These are phyloP conservation scores for Intubia oerlemansii DNA, from an alignment of 2,329 filamentous ascomycete species.

Conservation along the genomic window DNA sequence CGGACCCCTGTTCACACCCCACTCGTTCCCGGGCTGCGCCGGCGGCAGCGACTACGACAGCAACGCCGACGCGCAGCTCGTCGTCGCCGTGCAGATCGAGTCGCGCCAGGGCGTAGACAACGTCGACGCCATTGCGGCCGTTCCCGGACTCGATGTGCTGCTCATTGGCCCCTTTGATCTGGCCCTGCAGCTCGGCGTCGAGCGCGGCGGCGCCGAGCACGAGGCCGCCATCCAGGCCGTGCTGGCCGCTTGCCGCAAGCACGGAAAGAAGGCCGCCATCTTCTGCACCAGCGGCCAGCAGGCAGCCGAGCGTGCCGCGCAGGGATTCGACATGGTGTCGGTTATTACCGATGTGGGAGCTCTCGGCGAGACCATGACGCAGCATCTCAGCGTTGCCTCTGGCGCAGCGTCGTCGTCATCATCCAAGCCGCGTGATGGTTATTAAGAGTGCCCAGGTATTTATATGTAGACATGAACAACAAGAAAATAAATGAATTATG, in stretches of 20 bases:
- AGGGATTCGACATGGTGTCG: slow-evolving; percentile 20
- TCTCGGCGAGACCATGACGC: slow-evolving; percentile 13
- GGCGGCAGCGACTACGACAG: slow-evolving; percentile 13
- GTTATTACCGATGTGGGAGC: slow-evolving; percentile 16
- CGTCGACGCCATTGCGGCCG: slow-evolving; percentile 20
- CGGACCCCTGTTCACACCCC: slow-evolving; percentile 14
- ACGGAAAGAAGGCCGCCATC: slow-evolving; percentile 18
- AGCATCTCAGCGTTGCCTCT: slow-evolving; percentile 13
- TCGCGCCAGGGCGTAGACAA: slow-evolving; percentile 17
- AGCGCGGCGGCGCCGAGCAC: slow-evolving; percentile 13
- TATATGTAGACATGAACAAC: background rate
- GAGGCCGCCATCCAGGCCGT: slow-evolving; percentile 17
- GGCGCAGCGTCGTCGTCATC: slow-evolving; percentile 6
- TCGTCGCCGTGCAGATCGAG: slow-evolving; percentile 19
- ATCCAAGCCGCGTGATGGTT: slow-evolving; percentile 2
- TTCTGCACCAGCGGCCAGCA: slow-evolving; percentile 18
- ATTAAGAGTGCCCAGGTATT: background rate
- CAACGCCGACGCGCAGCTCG: slow-evolving; percentile 12
- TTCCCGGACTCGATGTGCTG: slow-evolving; percentile 18
- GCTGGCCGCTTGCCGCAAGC: slow-evolving; percentile 13
- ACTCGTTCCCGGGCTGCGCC: slow-evolving; percentile 10
- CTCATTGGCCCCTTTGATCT: slow-evolving; percentile 16
- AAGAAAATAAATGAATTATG: background rate
- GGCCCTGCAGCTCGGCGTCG: slow-evolving; percentile 16
- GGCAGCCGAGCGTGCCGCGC: slow-evolving; percentile 12